Conservation (phyloP, 768 basidiomycete genomes). For the Lyophyllum shimeji region DNA sequence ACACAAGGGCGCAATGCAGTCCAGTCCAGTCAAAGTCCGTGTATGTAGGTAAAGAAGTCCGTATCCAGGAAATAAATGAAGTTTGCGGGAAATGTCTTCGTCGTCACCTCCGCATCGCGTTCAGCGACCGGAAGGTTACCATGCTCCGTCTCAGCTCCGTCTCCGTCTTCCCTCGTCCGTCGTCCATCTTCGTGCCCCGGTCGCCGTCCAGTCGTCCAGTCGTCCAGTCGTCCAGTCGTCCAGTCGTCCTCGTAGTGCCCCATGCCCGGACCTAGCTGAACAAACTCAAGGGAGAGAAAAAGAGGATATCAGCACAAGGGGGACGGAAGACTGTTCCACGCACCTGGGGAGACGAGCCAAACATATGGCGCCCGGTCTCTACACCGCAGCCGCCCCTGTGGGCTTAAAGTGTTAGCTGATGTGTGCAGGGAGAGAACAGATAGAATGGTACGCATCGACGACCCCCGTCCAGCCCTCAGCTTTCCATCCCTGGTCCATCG, state of each 20-base stretch:
- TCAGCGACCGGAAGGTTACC: background rate
- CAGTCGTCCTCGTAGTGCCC: background rate
- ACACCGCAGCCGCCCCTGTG: conserved; percentile 4
- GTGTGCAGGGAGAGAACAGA: background rate
- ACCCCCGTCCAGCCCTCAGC: background rate
- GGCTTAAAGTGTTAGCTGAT: background rate
- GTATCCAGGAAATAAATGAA: background rate
- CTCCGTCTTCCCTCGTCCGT: background rate
- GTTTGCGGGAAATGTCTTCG: background rate
- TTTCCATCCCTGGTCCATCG: background rate
- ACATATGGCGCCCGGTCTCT: background rate
- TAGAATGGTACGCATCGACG: background rate
- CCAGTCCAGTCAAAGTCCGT: background rate
- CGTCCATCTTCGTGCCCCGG: background rate
- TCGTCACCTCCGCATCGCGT: background rate
- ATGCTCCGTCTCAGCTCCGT: background rate
- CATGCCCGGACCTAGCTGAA: background rate
- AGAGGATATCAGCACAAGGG: background rate
- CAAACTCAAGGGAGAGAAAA: background rate
- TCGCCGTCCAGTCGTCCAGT: background rate
- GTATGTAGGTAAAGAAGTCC: background rate
- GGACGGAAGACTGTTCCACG: background rate
- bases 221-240: too few relatives aligned
- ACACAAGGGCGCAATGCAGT: background rate
- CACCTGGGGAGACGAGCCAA: background rate